Evolutionary conservation across 75 land plant species (phyloP).

Genomic region (Pinus albicaulis): DNA sequence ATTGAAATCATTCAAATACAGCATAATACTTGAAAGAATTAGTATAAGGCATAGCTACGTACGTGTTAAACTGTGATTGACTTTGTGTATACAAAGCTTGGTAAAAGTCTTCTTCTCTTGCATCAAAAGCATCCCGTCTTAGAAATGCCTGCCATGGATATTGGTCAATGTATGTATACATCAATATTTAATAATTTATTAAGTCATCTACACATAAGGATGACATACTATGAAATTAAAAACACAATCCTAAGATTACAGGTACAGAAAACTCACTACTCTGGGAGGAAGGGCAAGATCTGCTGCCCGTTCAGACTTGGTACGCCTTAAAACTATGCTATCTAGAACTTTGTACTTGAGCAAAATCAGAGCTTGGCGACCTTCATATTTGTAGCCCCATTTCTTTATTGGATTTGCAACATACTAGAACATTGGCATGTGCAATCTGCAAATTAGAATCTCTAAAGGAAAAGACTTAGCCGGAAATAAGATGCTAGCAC

Average conservation of each 20-base stretch:
- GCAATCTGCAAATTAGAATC: not conserved
- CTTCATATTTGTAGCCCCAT: constrained; percentile 26
- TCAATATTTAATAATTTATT: not conserved
- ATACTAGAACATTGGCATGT: constrained; percentile 29
- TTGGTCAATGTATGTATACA: not conserved
- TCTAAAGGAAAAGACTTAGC: not conserved
- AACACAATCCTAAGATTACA: not conserved
- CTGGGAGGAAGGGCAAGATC: constrained; percentile 96
- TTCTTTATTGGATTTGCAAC: constrained; percentile 69
- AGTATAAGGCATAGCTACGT: constrained; percentile 11
- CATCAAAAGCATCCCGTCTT: constrained; percentile 68
- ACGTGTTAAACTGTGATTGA: constrained; percentile 84
- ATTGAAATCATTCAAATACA: not conserved
- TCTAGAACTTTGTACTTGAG: constrained; percentile 64
- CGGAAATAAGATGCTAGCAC: constrained; percentile 1
- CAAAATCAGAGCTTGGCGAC: constrained; percentile 63
- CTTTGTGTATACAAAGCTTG: constrained; percentile 83
- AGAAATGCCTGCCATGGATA: constrained; percentile 43
- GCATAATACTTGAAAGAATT: not conserved
- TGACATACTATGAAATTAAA: not conserved
- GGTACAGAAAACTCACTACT: constrained; percentile 41
- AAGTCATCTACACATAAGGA: not conserved
- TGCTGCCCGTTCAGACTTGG: constrained; percentile 85
- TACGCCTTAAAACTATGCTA: constrained; percentile 67
- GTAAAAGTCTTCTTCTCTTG: constrained; percentile 79